phyloP scores from a whole-genome alignment of 306 rosid genomes.

The Dryas drummondii region DNA sequence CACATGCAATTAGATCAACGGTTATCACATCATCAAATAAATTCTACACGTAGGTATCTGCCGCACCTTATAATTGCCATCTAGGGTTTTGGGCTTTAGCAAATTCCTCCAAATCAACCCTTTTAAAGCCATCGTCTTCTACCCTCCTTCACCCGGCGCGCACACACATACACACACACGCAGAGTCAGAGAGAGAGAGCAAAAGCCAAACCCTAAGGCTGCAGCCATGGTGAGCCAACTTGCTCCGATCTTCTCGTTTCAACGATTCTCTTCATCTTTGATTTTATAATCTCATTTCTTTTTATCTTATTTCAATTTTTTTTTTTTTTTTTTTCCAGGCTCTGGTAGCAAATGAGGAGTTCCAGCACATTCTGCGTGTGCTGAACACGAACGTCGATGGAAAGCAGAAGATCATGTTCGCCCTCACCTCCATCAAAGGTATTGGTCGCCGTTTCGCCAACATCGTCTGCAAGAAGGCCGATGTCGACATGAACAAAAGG shows the following conservation, averaged over 20 bases:
- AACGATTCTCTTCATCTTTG: not conserved
- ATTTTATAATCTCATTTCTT: not conserved
- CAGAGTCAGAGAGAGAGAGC: constrained; percentile 5
- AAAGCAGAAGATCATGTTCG: constrained; percentile 63
- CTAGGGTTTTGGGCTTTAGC: constrained; percentile 44
- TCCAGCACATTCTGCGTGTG: constrained; percentile 71
- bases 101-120: not conserved
- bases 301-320: not conserved
- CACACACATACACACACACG: not conserved
- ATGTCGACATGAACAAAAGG: constrained; percentile 64
- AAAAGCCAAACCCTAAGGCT: constrained; percentile 11
- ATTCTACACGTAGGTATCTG: not conserved
- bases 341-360: constrained; percentile 62
- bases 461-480: constrained; percentile 67
- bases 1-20: not conserved
- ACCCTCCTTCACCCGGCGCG: constrained; percentile 24
- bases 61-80: not conserved
- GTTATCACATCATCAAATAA: not conserved
- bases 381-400: constrained; percentile 67
- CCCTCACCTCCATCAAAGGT: constrained; percentile 69
- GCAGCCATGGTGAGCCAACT: constrained; percentile 40
- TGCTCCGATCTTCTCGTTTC: not conserved
- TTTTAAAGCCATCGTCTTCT: constrained; percentile 15
- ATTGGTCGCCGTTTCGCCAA: constrained; percentile 63
- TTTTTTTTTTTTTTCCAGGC: constrained; percentile 34